A percentile compares a stretch with the other conserved stretches of the same genome.
Evolutionary conservation across 768 basidiomycete genomes (phyloP).

Genomic region (Leucosporidium yakuticum): DNA sequence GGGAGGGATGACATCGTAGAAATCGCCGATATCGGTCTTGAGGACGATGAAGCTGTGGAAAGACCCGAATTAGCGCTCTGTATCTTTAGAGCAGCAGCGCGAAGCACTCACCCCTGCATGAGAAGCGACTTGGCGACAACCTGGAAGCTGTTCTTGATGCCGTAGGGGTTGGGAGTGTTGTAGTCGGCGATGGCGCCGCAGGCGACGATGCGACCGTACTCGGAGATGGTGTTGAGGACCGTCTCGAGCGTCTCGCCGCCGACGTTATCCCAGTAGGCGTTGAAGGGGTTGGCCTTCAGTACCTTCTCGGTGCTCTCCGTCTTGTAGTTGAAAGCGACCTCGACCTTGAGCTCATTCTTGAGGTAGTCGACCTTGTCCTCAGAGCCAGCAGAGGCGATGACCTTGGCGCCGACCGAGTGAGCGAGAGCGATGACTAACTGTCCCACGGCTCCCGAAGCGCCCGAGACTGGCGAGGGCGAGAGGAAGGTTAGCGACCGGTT

Average conservation of each 20-base stretch:
- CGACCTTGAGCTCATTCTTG: constrained; percentile 54
- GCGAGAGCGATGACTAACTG: constrained; percentile 53
- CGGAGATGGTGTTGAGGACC: constrained; percentile 28
- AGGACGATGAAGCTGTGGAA: constrained; percentile 20
- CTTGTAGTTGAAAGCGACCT: constrained; percentile 62
- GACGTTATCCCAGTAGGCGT: constrained; percentile 40
- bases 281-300: constrained; percentile 20
- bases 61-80: not conserved
- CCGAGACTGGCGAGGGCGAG: not conserved
- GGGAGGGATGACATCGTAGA: constrained; percentile 38
- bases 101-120: constrained; percentile 34
- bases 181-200: constrained; percentile 34
- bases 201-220: constrained; percentile 32
- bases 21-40: constrained; percentile 34
- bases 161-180: constrained; percentile 29
- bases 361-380: constrained; percentile 64
- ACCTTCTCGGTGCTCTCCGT: constrained; percentile 31
- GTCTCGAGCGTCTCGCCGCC: constrained; percentile 38
- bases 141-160: constrained; percentile 35
- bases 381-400: constrained; percentile 64
- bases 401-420: constrained; percentile 50
- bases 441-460: constrained; percentile 53
- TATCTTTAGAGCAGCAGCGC: not conserved
- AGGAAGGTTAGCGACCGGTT: no score
- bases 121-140: constrained; percentile 36